Evolutionary conservation across 805 yeast genomes (phyloP).

Genomic region (Candida corydali): DNA sequence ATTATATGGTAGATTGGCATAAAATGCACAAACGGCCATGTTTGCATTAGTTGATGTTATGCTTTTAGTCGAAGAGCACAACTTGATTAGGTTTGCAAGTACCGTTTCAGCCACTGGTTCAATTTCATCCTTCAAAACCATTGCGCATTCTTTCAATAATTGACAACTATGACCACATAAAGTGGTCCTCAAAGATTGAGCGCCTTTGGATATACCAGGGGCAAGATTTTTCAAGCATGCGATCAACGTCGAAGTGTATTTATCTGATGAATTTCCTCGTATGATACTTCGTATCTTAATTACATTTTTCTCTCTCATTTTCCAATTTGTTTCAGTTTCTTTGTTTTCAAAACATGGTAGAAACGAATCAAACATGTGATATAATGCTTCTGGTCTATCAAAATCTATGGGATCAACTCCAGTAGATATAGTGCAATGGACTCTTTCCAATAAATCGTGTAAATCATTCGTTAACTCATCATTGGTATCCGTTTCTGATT

Average conservation of each 20-base stretch:
- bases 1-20: slow-evolving; percentile 52
- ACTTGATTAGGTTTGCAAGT: slow-evolving; percentile 44
- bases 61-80: slow-evolving; percentile 58
- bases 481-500: neutral
- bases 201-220: slow-evolving; percentile 63
- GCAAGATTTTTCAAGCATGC: slow-evolving; percentile 20
- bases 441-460: slow-evolving; percentile 7
- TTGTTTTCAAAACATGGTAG: slow-evolving; percentile 51
- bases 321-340: slow-evolving; percentile 92
- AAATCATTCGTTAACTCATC: slow-evolving; percentile 1
- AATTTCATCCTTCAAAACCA: slow-evolving; percentile 32
- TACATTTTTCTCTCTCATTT: slow-evolving; percentile 59
- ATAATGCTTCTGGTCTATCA: slow-evolving; percentile 18
- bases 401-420: slow-evolving; percentile 28
- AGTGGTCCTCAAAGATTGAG: slow-evolving; percentile 78
- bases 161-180: slow-evolving; percentile 73
- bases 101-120: slow-evolving; percentile 50
- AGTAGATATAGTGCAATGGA: slow-evolving; percentile 37
- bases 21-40: slow-evolving; percentile 50
- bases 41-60: slow-evolving; percentile 59
- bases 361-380: slow-evolving; percentile 14
- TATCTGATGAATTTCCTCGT: slow-evolving; percentile 49
- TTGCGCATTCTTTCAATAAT: slow-evolving; percentile 63
- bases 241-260: slow-evolving; percentile 38
- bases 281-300: slow-evolving; percentile 54